Conservation (phyloP, 1,284 basidiomycete species). For the Cryptococcus amylolentus region DNA sequence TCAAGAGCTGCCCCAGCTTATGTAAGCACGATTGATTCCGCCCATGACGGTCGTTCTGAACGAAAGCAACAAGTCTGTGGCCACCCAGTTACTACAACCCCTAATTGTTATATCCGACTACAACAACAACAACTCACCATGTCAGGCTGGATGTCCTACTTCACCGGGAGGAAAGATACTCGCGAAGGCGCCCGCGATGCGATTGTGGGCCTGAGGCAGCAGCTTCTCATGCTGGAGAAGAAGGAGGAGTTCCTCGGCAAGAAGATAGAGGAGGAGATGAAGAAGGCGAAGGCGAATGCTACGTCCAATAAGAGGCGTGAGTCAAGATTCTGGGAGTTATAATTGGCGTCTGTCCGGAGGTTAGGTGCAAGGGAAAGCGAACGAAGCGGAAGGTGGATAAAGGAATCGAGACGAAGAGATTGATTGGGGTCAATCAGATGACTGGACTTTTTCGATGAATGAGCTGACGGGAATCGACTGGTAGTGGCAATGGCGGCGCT, state of each 20-base stretch:
- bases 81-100: not conserved
- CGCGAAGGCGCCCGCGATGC: slow-evolving; percentile 78
- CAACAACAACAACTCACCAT: slow-evolving; percentile 56
- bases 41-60: too few species aligned
- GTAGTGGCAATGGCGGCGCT: slow-evolving; percentile 84
- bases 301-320: slow-evolving; percentile 89
- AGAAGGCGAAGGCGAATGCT: slow-evolving; percentile 89
- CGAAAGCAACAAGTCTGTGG: too few species aligned
- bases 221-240: slow-evolving; percentile 96
- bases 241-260: slow-evolving; percentile 96
- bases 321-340: slow-evolving; percentile 37
- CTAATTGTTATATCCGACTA: not conserved
- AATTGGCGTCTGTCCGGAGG: not conserved
- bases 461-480: not conserved
- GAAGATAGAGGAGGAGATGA: slow-evolving; percentile 92
- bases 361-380: not conserved
- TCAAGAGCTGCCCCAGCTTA: not conserved
- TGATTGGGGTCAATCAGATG: not conserved
- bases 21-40: too few species aligned
- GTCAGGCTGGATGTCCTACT: slow-evolving; percentile 74
- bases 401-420: not conserved
- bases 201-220: slow-evolving; percentile 79
- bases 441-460: not conserved
- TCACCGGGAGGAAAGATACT: slow-evolving; percentile 65
- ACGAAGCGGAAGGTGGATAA: not conserved